Evolutionary conservation across 2,329 filamentous ascomycete genomes (phyloP), one percentile per base, ranked within the genome.

Genomic region (Fusarium irregulare): DNA sequence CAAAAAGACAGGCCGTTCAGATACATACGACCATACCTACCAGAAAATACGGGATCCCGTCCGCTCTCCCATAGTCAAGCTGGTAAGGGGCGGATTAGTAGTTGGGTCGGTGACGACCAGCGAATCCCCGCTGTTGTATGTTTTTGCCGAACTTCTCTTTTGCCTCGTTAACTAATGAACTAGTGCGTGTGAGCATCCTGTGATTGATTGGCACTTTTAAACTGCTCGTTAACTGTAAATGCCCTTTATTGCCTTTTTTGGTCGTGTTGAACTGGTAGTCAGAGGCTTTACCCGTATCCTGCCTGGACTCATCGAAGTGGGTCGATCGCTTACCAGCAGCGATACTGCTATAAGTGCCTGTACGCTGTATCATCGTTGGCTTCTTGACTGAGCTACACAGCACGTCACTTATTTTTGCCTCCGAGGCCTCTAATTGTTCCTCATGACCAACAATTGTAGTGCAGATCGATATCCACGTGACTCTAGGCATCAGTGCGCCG

Each of bases 1-100:
- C 6, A 37, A 12, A n/a, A n/a, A n/a, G 0, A 12, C 10, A 37
- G 2, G 0, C 3, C 0, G 1, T 6, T n/a, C 10, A n/a, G 3
- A n/a, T n/a, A 37, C 34, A 37, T 37, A 37, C 34, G 34, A n/a
- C 34, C 34, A 37, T 37, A 37, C 34, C 34, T 37, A 37, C 18
- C 34, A 37, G 34, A 37, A 37, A 37, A 37, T 37, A 37, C 34
- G 34, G 34, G 34, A 37, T 37, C 34, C 34, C 34, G 34, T 37
- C 34, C 34, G 34, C 34, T 37, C 34, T 37, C 34, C 34, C 34
- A 37, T 37, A 37, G 34, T 37, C 34, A 37, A 37, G 34, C 34
- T 37, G 34, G 34, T 37, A 37, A 37, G 34, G 34, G 34, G 34
- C 34, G 34, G 34, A 37, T 37, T 37, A 37, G 34, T 37, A 37